phyloP scores from a whole-genome alignment of 2,329 filamentous ascomycete genomes.

The Aspergillus pseudonomiae region DNA sequence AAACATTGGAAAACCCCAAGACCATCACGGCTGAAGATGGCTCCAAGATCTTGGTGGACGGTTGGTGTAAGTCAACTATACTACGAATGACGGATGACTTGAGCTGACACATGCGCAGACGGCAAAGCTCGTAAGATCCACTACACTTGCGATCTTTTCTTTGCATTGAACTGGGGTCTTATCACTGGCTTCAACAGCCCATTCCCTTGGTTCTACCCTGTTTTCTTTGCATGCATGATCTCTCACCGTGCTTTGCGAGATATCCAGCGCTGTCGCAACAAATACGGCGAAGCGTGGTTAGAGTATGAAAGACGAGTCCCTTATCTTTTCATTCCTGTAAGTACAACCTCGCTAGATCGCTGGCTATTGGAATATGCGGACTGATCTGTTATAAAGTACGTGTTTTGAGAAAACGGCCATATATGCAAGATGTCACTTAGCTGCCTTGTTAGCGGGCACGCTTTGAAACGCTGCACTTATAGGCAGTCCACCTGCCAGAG shows the following conservation, averaged over 20 bases:
- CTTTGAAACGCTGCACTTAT: neutral
- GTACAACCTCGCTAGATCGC: constrained; percentile 21
- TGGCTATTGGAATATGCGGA: neutral
- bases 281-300: constrained; percentile 80
- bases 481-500: neutral
- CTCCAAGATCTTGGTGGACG: constrained; percentile 78
- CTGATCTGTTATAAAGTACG: constrained; percentile 28
- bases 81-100: neutral
- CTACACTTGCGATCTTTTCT: constrained; percentile 79
- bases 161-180: constrained; percentile 76
- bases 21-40: constrained; percentile 73
- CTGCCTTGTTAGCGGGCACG: neutral
- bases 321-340: constrained; percentile 79
- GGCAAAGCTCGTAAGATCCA: constrained; percentile 77
- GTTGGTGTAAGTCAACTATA: constrained; percentile 67
- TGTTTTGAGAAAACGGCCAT: constrained; percentile 31
- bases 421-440: neutral
- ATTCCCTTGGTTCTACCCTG: constrained; percentile 86
- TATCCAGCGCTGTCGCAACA: constrained; percentile 72
- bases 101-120: constrained; percentile 46
- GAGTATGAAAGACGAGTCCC: constrained; percentile 81
- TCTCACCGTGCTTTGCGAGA: constrained; percentile 75
- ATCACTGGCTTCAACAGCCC: constrained; percentile 79
- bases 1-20: constrained; percentile 77
- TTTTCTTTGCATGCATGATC: constrained; percentile 82